phyloP scores from a whole-genome alignment of 2,329 filamentous ascomycete genomes.

The Blastomyces parvus region DNA sequence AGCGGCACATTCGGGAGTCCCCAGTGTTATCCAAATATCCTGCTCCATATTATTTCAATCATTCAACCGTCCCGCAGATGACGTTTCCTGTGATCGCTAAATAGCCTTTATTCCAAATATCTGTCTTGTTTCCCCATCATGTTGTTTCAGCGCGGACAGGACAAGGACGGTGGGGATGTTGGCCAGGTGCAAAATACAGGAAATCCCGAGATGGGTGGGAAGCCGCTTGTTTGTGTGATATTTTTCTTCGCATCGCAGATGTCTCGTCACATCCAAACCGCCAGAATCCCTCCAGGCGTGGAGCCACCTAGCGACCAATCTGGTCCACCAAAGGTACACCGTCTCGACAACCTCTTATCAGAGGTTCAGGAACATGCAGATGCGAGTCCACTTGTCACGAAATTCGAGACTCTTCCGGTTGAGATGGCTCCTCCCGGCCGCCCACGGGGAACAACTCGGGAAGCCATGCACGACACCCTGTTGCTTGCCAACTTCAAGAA shows the following conservation, averaged over 20 bases:
- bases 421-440: constrained; percentile 18
- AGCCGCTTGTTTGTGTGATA: constrained; percentile 21
- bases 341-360: constrained; percentile 20
- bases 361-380: constrained; percentile 20
- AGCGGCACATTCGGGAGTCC: neutral
- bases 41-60: neutral
- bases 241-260: constrained; percentile 24
- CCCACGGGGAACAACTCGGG: constrained; percentile 13
- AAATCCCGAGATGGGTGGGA: constrained; percentile 4
- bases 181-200: neutral
- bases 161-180: constrained; percentile 8
- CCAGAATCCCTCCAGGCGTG: constrained; percentile 13
- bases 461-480: constrained; percentile 22
- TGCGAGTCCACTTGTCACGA: constrained; percentile 19
- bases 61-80: neutral
- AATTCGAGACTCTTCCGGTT: constrained; percentile 21
- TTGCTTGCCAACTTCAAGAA: constrained; percentile 22
- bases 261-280: constrained; percentile 19
- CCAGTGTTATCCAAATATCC: neutral
- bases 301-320: constrained; percentile 2
- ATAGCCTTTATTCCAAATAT: neutral
- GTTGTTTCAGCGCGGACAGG: constrained; percentile 3
- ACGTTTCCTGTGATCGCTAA: neutral
- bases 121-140: neutral
- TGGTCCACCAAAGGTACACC: constrained; percentile 13